Evolutionary conservation across 495 filamentous ascomycete genomes (phyloP).

Genomic region (Aspergillus kassunensis): DNA sequence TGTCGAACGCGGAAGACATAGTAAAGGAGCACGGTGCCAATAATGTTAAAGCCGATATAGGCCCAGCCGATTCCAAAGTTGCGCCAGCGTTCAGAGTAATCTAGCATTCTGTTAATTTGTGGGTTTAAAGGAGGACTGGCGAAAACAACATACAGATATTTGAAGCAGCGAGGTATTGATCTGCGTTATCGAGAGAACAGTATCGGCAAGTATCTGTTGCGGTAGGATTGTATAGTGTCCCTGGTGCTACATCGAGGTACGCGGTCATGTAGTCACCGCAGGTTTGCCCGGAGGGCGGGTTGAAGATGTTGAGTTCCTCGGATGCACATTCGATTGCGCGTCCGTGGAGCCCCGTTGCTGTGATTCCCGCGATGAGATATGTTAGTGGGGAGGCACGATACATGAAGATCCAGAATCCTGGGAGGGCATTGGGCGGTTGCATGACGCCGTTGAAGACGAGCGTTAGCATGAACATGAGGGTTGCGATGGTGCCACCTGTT

Average conservation of each 20-base stretch:
- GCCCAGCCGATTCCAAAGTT: slow-evolving; percentile 54
- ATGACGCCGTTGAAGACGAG: slow-evolving; percentile 62
- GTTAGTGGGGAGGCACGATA: slow-evolving; percentile 52
- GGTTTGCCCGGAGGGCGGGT: slow-evolving; percentile 44
- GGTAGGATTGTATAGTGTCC: slow-evolving; percentile 41
- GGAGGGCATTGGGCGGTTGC: slow-evolving; percentile 46
- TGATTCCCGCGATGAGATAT: slow-evolving; percentile 54
- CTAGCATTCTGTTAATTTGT: slow-evolving; percentile 17
- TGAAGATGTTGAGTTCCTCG: slow-evolving; percentile 49
- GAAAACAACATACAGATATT: slow-evolving; percentile 48
- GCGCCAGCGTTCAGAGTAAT: slow-evolving; percentile 47
- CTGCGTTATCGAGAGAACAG: slow-evolving; percentile 43
- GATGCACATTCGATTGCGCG: slow-evolving; percentile 39
- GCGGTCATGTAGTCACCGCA: slow-evolving; percentile 47
- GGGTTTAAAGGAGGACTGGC: neutral
- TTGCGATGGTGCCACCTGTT: slow-evolving; percentile 54
- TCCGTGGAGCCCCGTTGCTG: slow-evolving; percentile 43
- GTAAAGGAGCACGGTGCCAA: slow-evolving; percentile 47
- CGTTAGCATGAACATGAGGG: slow-evolving; percentile 56
- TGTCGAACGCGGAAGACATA: slow-evolving; percentile 51
- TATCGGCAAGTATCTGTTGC: slow-evolving; percentile 41
- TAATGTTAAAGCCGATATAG: slow-evolving; percentile 50
- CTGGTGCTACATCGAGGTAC: slow-evolving; percentile 31
- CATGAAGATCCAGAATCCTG: slow-evolving; percentile 59
- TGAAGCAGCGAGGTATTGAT: slow-evolving; percentile 42